Evolutionary conservation across 768 basidiomycete genomes (phyloP).

Genomic region (Gloeopeniophorella convolvens): DNA sequence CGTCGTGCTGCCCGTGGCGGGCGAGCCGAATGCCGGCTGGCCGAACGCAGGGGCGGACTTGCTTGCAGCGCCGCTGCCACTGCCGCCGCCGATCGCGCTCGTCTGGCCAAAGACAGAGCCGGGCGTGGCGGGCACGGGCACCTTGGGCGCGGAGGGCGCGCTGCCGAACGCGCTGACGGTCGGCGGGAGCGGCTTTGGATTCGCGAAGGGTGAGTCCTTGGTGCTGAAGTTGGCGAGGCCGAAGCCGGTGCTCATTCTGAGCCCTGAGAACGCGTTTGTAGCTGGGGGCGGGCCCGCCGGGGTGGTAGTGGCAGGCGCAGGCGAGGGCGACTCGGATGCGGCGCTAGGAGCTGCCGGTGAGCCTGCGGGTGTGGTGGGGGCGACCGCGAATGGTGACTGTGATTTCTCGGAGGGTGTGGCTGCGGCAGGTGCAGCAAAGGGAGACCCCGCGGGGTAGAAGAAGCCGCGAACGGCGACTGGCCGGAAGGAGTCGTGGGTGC

Average conservation of each 20-base stretch:
- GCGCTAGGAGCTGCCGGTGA: neutral
- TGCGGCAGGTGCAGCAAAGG: too few relatives aligned
- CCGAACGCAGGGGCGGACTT: conserved; percentile 29
- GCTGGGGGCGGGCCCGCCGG: conserved; percentile 22
- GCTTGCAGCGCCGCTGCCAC: neutral
- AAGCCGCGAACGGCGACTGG: too few relatives aligned
- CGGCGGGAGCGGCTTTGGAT: conserved; percentile 18
- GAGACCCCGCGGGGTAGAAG: too few relatives aligned
- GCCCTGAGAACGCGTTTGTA: conserved; percentile 17
- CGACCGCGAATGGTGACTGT: neutral
- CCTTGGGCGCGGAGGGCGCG: conserved; percentile 11
- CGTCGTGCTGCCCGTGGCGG: conserved; percentile 19
- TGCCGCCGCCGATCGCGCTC: conserved; percentile 5
- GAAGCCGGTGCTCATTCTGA: conserved; percentile 13
- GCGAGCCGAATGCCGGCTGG: conserved; percentile 33
- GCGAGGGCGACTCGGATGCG: neutral
- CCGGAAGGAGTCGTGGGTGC: too few relatives aligned
- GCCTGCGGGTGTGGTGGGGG: neutral
- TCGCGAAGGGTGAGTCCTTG: conserved; percentile 24
- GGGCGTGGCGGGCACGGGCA: conserved; percentile 26
- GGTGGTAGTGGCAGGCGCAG: conserved; percentile 19
- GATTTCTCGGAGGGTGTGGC: neutral
- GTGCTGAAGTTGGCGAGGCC: conserved; percentile 19
- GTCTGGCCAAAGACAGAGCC: conserved; percentile 34
- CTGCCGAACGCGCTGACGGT: conserved; percentile 15